Evolutionary conservation across 257 asterid genomes (phyloP), one percentile per base, ranked within the genome.

Genomic region (Scutellaria minor): DNA sequence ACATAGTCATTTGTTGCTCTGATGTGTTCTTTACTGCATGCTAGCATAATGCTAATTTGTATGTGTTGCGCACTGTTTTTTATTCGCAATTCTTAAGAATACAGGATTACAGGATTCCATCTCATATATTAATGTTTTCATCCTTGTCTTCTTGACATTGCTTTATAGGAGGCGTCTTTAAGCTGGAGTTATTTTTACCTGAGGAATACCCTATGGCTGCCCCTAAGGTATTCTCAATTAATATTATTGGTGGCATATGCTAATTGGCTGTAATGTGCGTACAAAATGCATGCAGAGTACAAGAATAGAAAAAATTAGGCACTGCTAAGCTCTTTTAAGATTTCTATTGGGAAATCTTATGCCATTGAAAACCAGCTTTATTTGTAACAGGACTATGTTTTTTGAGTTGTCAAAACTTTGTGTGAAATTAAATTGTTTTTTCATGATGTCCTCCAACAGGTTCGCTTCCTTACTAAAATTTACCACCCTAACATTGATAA

Each of bases 161-260:
- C 64, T 64, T 42, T 78, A 57, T 73, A 95, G 99, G 99, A 46
- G 99, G 99, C 59, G 99, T 95, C 62, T 95, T 95, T 75, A 95
- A 95, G 96, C 86, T 95, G 81, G 97, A 95, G 87, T 83, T 95
- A 54, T 95, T 92, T 85, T 80, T 95, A 77, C 97, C 99, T 5
- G 98, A 92, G 83, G 98, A 95, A 72, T 95, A 95, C 75, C 99
- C 99, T 14, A 95, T 95, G 99, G 99, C 99, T 82, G 99, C 99
- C 67, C 97, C 97, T 9, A 95, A 90, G 96, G 98, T 88, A 86
- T 64, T 59, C 53, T 58, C 40, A 52, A 37, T 44, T 64, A 13
- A 64, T 67, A 2, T 18, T 45, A 15, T 22, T 68, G 20, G 53
- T 51, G 46, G 56, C 40, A 15, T 78, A 8, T 52, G n/a, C 42